Evolutionary conservation across 2,329 filamentous ascomycete species (phyloP), one percentile per base, ranked within the genome.

Genomic region (Pseudogymnoascus sp.): DNA sequence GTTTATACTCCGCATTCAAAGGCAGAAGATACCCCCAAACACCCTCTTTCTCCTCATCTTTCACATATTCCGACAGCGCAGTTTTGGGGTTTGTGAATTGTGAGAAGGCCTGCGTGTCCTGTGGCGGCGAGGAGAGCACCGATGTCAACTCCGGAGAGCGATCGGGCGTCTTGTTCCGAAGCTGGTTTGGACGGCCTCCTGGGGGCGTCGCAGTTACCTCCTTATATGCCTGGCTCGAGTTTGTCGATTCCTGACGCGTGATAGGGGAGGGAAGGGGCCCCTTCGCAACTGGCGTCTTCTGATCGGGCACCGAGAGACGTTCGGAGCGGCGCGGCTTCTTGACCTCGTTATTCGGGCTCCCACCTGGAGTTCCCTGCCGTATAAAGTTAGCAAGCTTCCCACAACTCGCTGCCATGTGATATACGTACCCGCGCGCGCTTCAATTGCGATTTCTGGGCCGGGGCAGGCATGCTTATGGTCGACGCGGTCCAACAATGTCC

Each of bases 1-100:
- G 77, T 76, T 86, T 88, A 62, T 88, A 86, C 67, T 84, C 84
- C 61, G 84, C 82, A 71, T 93, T 88, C 24, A 96, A 78, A 1
- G 93, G 91, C 62, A 96, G 85, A 4, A 99, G 80, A 71, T 98
- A 99, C 11, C 96, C 96, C 95, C 95, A 99, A 1, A 98, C 91
- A 7, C 91, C 91, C 60, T 73, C 72, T 56, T 74, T 83, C 64
- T 84, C 85, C 76, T 96, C 92, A 72, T 96, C 90, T 66, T 93
- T 85, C 3, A 96, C 90, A 63, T 96, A 91, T 66, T 93, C 90
- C 10, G 87, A 87, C 56, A 93, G 82, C 26, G 85, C 83, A 64
- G 84, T 79, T 28, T 91, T 85, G 2, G 89, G 87, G 68, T 91
- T 87, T 38, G 90, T 78, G 71, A 89, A 90, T 76, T 99, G 95